These are phyloP conservation scores for Microbotryum violaceum DNA, from an alignment of 1,284 basidiomycete species.

Conservation along the genomic window DNA sequence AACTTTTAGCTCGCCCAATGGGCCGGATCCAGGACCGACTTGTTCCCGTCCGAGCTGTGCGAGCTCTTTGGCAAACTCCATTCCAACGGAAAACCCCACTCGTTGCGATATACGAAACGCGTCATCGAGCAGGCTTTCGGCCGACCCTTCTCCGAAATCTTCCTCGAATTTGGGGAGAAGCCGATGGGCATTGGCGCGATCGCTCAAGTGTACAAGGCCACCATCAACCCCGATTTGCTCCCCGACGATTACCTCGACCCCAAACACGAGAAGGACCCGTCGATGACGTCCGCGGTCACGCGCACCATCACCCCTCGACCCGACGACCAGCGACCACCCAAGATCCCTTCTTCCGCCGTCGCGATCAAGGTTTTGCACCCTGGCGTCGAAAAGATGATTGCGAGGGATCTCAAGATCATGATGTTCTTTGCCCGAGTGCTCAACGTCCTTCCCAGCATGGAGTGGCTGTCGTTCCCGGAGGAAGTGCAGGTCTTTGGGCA, in stretches of 20 bases:
- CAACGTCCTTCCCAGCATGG: slow-evolving; percentile 79
- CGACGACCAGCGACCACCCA: slow-evolving; percentile 42
- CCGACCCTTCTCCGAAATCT: slow-evolving; percentile 68
- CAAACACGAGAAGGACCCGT: slow-evolving; percentile 32
- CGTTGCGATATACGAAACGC: slow-evolving; percentile 67
- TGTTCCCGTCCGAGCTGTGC: slow-evolving; percentile 91
- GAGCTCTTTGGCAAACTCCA: slow-evolving; percentile 77
- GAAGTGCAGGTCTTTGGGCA: slow-evolving; percentile 88
- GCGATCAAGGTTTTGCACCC: slow-evolving; percentile 97
- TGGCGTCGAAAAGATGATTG: slow-evolving; percentile 67
- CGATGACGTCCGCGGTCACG: slow-evolving; percentile 33
- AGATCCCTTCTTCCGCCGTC: slow-evolving; percentile 69
- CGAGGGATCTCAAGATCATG: slow-evolving; percentile 89
- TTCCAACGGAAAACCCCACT: slow-evolving; percentile 79
- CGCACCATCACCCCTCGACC: slow-evolving; percentile 46
- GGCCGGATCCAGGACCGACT: slow-evolving; percentile 90
- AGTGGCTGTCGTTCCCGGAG: slow-evolving; percentile 93
- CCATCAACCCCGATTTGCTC: slow-evolving; percentile 70
- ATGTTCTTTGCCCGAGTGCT: slow-evolving; percentile 77
- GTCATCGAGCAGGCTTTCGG: slow-evolving; percentile 81
- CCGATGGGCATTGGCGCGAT: slow-evolving; percentile 98
- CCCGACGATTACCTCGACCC: slow-evolving; percentile 48
- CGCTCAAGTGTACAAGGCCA: slow-evolving; percentile 87
- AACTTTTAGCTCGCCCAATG: slow-evolving; percentile 78
- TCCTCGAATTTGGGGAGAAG: slow-evolving; percentile 75